Conservation (phyloP, 306 rosid genomes). For the Oemleria cerasiformis region DNA sequence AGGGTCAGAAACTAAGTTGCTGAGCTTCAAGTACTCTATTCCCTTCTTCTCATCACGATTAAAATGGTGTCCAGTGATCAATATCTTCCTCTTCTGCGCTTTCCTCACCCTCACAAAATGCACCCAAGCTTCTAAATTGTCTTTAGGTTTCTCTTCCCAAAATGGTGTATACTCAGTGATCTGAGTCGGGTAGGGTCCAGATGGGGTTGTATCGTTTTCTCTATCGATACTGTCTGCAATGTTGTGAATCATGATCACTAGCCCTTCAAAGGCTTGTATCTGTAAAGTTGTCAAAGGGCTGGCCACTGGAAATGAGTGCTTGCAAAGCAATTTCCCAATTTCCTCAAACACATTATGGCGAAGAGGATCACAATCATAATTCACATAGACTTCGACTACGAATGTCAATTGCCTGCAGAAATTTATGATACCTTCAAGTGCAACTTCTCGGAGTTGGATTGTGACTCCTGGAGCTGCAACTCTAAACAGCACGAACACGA, state of each 20-base stretch:
- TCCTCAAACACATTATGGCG: slow-evolving; percentile 67
- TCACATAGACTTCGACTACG: slow-evolving; percentile 53
- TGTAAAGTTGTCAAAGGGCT: slow-evolving; percentile 50
- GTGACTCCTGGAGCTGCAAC: slow-evolving; percentile 45
- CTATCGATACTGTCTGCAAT: slow-evolving; percentile 77
- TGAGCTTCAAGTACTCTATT: slow-evolving; percentile 63
- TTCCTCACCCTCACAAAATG: slow-evolving; percentile 56
- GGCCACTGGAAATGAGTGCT: slow-evolving; percentile 57
- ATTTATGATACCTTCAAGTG: slow-evolving; percentile 76
- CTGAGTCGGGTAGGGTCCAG: slow-evolving; percentile 37
- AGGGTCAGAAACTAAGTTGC: slow-evolving; percentile 68
- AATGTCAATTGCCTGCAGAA: slow-evolving; percentile 83
- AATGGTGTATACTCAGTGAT: slow-evolving; percentile 57
- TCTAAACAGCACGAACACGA: slow-evolving; percentile 54
- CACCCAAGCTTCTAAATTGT: slow-evolving; percentile 50
- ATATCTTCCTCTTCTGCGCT: slow-evolving; percentile 62
- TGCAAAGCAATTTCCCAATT: slow-evolving; percentile 75
- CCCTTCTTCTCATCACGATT: slow-evolving; percentile 86
- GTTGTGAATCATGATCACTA: slow-evolving; percentile 64
- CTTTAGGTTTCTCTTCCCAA: slow-evolving; percentile 63
- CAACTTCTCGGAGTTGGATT: slow-evolving; percentile 78
- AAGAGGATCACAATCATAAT: slow-evolving; percentile 80
- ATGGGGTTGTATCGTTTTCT: slow-evolving; percentile 40
- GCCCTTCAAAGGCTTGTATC: slow-evolving; percentile 84
- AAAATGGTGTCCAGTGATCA: slow-evolving; percentile 79